These are phyloP conservation scores for Allium fistulosum DNA, from an alignment of 106 monocot species.

Conservation along the genomic window DNA sequence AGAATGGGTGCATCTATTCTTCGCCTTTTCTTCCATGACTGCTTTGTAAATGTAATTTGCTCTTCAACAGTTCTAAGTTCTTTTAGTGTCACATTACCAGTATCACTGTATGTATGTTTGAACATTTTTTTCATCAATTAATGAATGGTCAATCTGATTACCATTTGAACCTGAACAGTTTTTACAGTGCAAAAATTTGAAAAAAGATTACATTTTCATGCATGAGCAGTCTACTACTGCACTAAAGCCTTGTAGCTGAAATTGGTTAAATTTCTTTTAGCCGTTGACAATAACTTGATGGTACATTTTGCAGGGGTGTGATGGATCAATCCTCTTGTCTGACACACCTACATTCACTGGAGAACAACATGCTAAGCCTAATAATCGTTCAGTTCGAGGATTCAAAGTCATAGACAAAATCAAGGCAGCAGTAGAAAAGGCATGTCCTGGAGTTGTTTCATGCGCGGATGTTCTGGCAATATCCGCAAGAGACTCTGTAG, in stretches of 20 bases:
- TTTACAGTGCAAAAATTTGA: too few species aligned
- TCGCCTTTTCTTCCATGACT: slow-evolving; percentile 64
- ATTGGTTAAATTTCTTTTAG: too few species aligned
- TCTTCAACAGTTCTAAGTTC: background rate
- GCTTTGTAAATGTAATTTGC: slow-evolving; percentile 39
- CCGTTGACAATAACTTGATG: too few species aligned
- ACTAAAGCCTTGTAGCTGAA: too few species aligned
- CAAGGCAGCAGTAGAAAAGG: slow-evolving; percentile 50
- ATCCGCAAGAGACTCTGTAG: slow-evolving; percentile 55
- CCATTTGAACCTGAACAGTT: too few species aligned
- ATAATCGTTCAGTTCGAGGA: slow-evolving; percentile 43
- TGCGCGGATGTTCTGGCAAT: slow-evolving; percentile 71
- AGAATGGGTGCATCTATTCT: slow-evolving; percentile 47
- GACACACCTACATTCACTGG: slow-evolving; percentile 71
- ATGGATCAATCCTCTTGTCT: slow-evolving; percentile 60
- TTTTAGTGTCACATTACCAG: background rate
- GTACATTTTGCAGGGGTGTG: slow-evolving; percentile 44
- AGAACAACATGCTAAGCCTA: slow-evolving; percentile 54
- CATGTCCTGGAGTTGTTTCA: slow-evolving; percentile 56
- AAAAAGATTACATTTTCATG: too few species aligned
- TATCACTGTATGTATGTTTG: background rate
- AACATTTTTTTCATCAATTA: too few species aligned
- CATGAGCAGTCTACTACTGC: too few species aligned
- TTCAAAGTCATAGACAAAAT: slow-evolving; percentile 59
- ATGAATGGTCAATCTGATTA: too few species aligned